A percentile compares a stretch with the other conserved stretches of the same genome.
These are phyloP conservation scores for Hevea brasiliensis DNA, from an alignment of 345 rosid species.

Conservation along the genomic window DNA sequence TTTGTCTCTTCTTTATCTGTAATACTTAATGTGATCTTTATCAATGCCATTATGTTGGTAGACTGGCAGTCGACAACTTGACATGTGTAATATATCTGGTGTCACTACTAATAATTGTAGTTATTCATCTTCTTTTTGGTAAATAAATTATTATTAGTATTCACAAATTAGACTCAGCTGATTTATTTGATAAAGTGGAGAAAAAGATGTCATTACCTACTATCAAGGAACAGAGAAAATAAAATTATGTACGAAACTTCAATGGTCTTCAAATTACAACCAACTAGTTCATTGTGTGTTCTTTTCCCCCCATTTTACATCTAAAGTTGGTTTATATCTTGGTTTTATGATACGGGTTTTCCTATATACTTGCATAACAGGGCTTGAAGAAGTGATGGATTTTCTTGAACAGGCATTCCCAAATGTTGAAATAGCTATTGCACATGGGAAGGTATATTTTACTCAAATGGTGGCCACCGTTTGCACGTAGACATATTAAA, in stretches of 20 bases:
- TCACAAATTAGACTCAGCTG: background rate
- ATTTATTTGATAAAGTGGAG: background rate
- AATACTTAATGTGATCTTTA: background rate
- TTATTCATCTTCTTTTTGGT: background rate
- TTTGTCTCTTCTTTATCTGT: background rate
- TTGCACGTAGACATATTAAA: background rate
- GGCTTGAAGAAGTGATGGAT: conserved; percentile 82
- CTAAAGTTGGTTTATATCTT: conserved; percentile 12
- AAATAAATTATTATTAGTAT: background rate
- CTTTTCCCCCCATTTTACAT: background rate
- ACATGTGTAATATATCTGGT: background rate
- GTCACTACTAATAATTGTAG: background rate
- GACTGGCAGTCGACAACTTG: background rate
- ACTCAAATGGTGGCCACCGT: background rate
- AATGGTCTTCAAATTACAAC: background rate
- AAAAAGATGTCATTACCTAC: background rate
- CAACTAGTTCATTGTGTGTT: background rate
- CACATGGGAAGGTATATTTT: conserved; percentile 81
- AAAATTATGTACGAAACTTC: background rate
- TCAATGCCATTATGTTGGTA: background rate
- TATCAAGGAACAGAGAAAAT: background rate
- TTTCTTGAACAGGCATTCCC: conserved; percentile 78
- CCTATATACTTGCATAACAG: conserved; percentile 41
- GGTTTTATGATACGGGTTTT: conserved; percentile 9
- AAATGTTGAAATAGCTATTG: conserved; percentile 74